Conservation (phyloP, 2,329 filamentous ascomycete species). For the Fusarium succisae region DNA sequence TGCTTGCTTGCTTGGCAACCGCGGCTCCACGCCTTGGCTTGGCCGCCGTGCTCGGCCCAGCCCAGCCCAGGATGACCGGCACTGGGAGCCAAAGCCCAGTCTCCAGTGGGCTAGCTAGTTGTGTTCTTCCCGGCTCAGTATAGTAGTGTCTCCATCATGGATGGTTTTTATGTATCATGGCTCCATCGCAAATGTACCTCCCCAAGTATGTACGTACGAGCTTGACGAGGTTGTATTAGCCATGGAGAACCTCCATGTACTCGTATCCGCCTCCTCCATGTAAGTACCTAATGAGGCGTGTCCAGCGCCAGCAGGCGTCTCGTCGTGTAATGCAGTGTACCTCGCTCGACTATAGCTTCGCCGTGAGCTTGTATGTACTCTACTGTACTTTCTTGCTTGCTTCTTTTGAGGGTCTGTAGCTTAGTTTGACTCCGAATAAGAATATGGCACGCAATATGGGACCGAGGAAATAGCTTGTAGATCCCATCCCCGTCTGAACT, state of each 20-base stretch:
- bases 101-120: conserved; percentile 29
- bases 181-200: conserved; percentile 25
- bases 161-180: conserved; percentile 32
- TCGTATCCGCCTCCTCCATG: conserved; percentile 28
- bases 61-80: conserved; percentile 19
- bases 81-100: conserved; percentile 20
- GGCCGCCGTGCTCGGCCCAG: conserved; percentile 1
- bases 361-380: conserved; percentile 1
- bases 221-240: conserved; percentile 34
- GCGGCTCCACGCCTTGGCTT: conserved; percentile 21
- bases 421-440: conserved; percentile 25
- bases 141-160: conserved; percentile 33
- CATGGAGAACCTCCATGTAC: conserved; percentile 31
- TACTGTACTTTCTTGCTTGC: conserved; percentile 11
- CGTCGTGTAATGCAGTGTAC: conserved; percentile 34
- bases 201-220: conserved; percentile 1
- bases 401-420: conserved; percentile 29
- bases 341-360: conserved; percentile 29
- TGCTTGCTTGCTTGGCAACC: conserved; percentile 1
- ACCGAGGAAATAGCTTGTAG: conserved; percentile 33
- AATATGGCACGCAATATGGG: conserved; percentile 24
- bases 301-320: conserved; percentile 17
- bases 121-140: conserved; percentile 26
- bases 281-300: conserved; percentile 19
- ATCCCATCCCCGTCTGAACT: conserved; percentile 35